Conservation (phyloP, 129 eudicot species). For the Artemisia tridentata region DNA sequence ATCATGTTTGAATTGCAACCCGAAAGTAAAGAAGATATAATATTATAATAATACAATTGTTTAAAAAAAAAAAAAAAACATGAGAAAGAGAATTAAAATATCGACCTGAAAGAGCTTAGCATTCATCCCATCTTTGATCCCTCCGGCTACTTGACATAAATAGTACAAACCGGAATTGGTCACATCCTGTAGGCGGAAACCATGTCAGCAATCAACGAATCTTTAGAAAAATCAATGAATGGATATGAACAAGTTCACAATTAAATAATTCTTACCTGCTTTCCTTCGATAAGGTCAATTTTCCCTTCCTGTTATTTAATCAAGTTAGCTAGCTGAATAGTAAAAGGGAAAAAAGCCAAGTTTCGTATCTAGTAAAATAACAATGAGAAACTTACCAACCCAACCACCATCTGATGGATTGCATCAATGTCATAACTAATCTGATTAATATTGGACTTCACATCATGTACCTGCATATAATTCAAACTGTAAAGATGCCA, state of each 20-base stretch:
- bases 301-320: conserved; percentile 76
- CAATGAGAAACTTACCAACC: conserved; percentile 54
- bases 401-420: conserved; percentile 70
- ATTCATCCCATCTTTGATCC: conserved; percentile 60
- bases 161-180: conserved; percentile 78
- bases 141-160: conserved; percentile 79
- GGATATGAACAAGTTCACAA: neutral
- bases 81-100: neutral
- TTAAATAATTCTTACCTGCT: conserved; percentile 51
- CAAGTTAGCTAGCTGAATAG: neutral
- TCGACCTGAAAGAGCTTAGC: conserved; percentile 60
- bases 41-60: too few species aligned
- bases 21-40: neutral
- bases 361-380: neutral
- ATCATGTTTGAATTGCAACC: neutral
- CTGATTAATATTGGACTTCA: conserved; percentile 70
- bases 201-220: neutral
- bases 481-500: neutral
- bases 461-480: conserved; percentile 65
- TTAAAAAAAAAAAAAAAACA: too few species aligned
- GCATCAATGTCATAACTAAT: conserved; percentile 68
- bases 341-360: conserved; percentile 4
- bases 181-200: conserved; percentile 50
- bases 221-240: neutral
- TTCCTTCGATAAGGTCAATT: conserved; percentile 79